Evolutionary conservation across 148 eudicot species (phyloP), one percentile per base, ranked within the genome.

Genomic region (Spergularia marina): DNA sequence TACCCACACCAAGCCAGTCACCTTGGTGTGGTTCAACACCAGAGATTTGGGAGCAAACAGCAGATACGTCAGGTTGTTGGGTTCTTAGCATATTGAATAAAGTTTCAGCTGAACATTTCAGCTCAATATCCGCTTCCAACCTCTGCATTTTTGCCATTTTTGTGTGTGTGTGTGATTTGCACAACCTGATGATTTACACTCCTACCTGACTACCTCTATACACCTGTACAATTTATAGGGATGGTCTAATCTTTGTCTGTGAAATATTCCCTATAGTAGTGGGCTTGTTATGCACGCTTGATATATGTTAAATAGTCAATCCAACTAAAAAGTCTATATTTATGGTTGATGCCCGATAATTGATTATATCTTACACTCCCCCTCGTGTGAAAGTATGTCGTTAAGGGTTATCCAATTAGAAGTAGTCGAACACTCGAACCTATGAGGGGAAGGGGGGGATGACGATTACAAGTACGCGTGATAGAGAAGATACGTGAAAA

Each of bases 121-220:
- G 7, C 65, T 78, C 81, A 2, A 72, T 44, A 54, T 55, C 10
- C 34, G 57, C 79, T 34, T 77, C 74, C 12, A 77, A 17, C 11
- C 61, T 73, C 36, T 53, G 68, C 60, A 76, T 47, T 39, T 76
- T 40, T 21, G 79, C 79, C 79, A 76, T 76, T 25, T 54, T 25
- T 21, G 7, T 25, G 12, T 56, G 59, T 56, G 5, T 56, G 14
- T 14, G 67, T 34, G 40, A 14, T 63, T 63, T 23, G 67, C 5
- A 14, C 6, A 16, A 34, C 13, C n/a, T 34, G 18, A 34, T 44
- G 0, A 15, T 30, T 63, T 5, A 36, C 7, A 12, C 7, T 15
- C 36, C 16, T 3, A 9, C 20, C 61, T 8, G n/a, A n/a, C n/a
- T n/a, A n/a, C 9, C 8, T 56, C 25, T 23, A 23, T 23, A 23